Conservation (phyloP, 345 rosid genomes). For the Stellera chamaejasme region DNA sequence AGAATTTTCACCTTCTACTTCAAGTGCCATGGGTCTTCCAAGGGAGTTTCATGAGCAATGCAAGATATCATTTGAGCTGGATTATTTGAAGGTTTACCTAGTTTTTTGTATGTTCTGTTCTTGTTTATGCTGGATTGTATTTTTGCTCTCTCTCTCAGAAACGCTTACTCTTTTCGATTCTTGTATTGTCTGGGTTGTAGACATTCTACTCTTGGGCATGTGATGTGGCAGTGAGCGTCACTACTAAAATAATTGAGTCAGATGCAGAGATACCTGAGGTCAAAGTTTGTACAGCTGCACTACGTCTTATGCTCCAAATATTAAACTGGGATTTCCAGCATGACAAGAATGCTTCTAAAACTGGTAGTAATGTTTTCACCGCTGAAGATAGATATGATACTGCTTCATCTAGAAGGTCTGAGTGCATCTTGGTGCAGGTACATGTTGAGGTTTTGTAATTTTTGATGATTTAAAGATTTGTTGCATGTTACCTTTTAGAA, state of each 20-base stretch:
- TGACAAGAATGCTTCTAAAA: slow-evolving; percentile 32
- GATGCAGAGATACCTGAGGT: slow-evolving; percentile 60
- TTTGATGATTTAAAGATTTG: slow-evolving; percentile 2
- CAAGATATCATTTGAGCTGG: slow-evolving; percentile 65
- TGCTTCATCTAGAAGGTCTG: slow-evolving; percentile 48
- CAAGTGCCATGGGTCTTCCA: slow-evolving; percentile 95
- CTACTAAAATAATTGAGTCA: slow-evolving; percentile 61
- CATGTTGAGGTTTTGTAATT: slow-evolving; percentile 9
- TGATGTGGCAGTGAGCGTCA: slow-evolving; percentile 72
- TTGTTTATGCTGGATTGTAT: slow-evolving; percentile 3
- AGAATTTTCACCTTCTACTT: slow-evolving; percentile 93
- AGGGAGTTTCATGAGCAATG: slow-evolving; percentile 95
- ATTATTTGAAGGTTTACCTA: slow-evolving; percentile 63
- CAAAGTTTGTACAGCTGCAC: slow-evolving; percentile 79
- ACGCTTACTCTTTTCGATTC: not conserved
- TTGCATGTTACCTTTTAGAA: not conserved
- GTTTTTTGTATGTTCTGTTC: slow-evolving; percentile 13
- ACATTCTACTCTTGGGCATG: slow-evolving; percentile 83
- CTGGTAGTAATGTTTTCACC: slow-evolving; percentile 42
- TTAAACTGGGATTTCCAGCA: slow-evolving; percentile 86
- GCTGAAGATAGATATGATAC: slow-evolving; percentile 48
- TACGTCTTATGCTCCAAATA: slow-evolving; percentile 88
- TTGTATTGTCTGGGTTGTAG: slow-evolving; percentile 31
- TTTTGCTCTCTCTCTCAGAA: not conserved
- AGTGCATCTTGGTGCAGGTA: slow-evolving; percentile 83